A percentile compares a stretch with the other conserved stretches of the same genome.
Conservation (phyloP, 2,329 filamentous ascomycete species). For the Colletotrichum sp. region DNA sequence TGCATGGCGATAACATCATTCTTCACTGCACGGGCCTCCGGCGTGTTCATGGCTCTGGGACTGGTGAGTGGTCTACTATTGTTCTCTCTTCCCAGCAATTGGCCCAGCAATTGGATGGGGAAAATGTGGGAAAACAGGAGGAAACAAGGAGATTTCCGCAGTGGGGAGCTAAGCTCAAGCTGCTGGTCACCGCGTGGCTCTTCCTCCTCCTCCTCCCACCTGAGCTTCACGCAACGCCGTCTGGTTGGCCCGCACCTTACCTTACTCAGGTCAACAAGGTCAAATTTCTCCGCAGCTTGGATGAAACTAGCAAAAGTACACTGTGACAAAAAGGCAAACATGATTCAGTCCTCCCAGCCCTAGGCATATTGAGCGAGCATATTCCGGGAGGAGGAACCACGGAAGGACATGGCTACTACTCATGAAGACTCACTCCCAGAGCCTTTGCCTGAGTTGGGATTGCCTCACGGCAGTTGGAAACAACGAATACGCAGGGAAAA, state of each 20-base stretch:
- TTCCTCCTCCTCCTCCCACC: not conserved
- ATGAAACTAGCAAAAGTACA: not conserved
- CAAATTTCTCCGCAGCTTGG: not conserved
- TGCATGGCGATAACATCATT: not conserved
- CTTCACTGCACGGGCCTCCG: not conserved
- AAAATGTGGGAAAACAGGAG: not conserved
- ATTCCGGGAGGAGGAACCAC: not conserved
- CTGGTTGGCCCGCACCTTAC: not conserved
- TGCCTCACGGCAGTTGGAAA: not conserved
- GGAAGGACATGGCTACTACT: not conserved
- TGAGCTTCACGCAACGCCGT: not conserved
- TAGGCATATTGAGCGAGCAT: not conserved
- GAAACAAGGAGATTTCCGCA: not conserved
- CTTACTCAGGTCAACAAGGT: not conserved
- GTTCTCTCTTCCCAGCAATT: not conserved
- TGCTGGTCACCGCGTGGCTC: not conserved
- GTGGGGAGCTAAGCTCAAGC: not conserved
- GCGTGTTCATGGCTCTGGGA: not conserved
- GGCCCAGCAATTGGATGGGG: not conserved
- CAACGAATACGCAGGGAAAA: not conserved
- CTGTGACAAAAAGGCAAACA: conserved; percentile 2
- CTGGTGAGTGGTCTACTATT: not conserved
- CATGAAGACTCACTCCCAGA: not conserved
- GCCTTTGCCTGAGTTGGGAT: not conserved
- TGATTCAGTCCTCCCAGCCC: not conserved